Evolutionary conservation across 2,329 filamentous ascomycete species (phyloP).

Genomic region (Claviceps africana): DNA sequence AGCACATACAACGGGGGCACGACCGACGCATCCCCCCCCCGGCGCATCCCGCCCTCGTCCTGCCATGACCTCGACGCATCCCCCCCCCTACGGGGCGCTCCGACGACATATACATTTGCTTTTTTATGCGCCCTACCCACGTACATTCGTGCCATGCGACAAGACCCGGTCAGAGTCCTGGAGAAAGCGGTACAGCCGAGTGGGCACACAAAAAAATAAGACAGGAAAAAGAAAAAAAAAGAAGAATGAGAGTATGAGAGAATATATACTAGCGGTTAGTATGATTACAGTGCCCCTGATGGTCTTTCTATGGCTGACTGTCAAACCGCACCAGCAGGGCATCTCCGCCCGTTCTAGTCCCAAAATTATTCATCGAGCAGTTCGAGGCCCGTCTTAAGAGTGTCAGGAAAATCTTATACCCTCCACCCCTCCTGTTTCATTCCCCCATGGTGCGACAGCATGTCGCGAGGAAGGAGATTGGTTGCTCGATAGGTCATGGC

Average conservation of each 20-base stretch:
- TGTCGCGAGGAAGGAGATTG: neutral
- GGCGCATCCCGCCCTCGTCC: too few relatives aligned
- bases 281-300: slow-evolving; percentile 5
- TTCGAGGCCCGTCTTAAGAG: neutral
- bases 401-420: neutral
- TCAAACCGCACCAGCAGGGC: neutral
- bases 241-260: neutral
- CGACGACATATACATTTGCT: too few relatives aligned
- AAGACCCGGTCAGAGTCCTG: neutral
- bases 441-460: too few relatives aligned
- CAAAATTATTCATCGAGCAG: neutral
- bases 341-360: neutral
- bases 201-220: neutral
- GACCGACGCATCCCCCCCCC: too few relatives aligned
- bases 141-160: neutral
- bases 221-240: neutral
- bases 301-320: neutral
- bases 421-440: neutral
- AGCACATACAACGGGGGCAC: too few relatives aligned
- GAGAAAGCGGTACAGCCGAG: neutral
- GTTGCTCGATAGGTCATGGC: neutral
- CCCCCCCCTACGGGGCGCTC: too few relatives aligned
- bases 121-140: neutral
- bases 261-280: slow-evolving; percentile 2
- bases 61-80: too few relatives aligned